These are phyloP conservation scores for Pseudogymnoascus sp. DNA, from an alignment of 2,329 filamentous ascomycete genomes.

Conservation along the genomic window DNA sequence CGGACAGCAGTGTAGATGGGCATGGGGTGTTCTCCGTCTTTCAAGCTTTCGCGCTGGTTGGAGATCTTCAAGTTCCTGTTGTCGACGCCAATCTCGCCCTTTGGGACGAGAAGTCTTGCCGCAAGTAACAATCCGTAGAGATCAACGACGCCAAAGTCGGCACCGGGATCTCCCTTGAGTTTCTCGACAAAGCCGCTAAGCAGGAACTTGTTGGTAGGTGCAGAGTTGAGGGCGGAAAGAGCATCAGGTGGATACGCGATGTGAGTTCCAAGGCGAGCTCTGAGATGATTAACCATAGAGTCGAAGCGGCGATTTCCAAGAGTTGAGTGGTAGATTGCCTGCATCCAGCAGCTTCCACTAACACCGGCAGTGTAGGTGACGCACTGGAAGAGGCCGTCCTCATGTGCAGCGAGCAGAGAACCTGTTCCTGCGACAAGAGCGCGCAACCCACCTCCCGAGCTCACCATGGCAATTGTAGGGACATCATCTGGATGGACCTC, in stretches of 20 bases:
- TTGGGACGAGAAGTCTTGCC: constrained; percentile 75
- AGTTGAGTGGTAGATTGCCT: constrained; percentile 77
- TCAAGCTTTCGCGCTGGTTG: constrained; percentile 68
- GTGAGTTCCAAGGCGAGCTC: constrained; percentile 73
- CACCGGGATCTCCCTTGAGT: constrained; percentile 68
- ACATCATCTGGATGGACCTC: constrained; percentile 91
- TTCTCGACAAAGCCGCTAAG: constrained; percentile 87
- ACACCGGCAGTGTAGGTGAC: constrained; percentile 92
- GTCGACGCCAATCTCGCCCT: constrained; percentile 69
- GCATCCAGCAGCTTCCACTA: constrained; percentile 92
- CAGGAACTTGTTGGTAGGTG: constrained; percentile 88
- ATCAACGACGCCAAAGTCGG: constrained; percentile 85
- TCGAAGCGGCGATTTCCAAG: constrained; percentile 60
- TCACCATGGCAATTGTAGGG: constrained; percentile 86
- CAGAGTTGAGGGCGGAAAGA: constrained; percentile 69
- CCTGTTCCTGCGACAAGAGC: constrained; percentile 86
- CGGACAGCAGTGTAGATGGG: constrained; percentile 94
- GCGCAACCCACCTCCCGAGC: constrained; percentile 82
- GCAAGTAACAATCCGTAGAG: constrained; percentile 82
- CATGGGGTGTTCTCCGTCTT: constrained; percentile 71
- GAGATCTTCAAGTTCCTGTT: constrained; percentile 82
- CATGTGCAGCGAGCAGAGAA: constrained; percentile 73
- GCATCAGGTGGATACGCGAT: constrained; percentile 88
- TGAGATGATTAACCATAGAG: constrained; percentile 73
- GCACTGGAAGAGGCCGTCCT: constrained; percentile 87